Conservation (phyloP, 805 yeast species). For the Alloascoidea africana region DNA sequence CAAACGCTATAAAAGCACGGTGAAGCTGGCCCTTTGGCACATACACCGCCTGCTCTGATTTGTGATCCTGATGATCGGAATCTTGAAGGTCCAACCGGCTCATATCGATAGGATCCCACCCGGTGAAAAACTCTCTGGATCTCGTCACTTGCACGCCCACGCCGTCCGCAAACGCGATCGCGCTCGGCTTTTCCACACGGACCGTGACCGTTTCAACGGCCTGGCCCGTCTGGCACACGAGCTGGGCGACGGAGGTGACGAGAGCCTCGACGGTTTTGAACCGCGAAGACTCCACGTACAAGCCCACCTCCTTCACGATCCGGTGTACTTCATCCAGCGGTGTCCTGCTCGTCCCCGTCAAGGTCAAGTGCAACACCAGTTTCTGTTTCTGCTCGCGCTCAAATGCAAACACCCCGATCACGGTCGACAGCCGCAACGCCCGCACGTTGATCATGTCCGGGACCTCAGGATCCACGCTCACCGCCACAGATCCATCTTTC, state of each 20-base stretch:
- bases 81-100: constrained; percentile 19
- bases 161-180: constrained; percentile 72
- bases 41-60: not conserved
- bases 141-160: constrained; percentile 75
- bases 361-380: constrained; percentile 38
- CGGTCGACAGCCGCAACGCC: constrained; percentile 44
- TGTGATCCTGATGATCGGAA: constrained; percentile 7
- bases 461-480: constrained; percentile 11
- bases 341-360: constrained; percentile 33
- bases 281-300: constrained; percentile 59
- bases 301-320: constrained; percentile 31
- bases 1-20: constrained; percentile 69
- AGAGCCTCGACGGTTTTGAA: constrained; percentile 92
- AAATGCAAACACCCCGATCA: constrained; percentile 89
- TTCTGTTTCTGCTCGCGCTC: constrained; percentile 76
- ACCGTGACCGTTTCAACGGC: constrained; percentile 32
- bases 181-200: constrained; percentile 73
- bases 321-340: constrained; percentile 17
- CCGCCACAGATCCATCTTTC: constrained; percentile 5
- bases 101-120: constrained; percentile 5
- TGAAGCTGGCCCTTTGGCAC: constrained; percentile 17
- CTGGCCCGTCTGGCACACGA: constrained; percentile 26
- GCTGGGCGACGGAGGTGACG: constrained; percentile 54
- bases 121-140: constrained; percentile 23
- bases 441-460: constrained; percentile 25